phyloP scores from a whole-genome alignment of 352 stramenopile species.

The Saprolegnia diclina region DNA sequence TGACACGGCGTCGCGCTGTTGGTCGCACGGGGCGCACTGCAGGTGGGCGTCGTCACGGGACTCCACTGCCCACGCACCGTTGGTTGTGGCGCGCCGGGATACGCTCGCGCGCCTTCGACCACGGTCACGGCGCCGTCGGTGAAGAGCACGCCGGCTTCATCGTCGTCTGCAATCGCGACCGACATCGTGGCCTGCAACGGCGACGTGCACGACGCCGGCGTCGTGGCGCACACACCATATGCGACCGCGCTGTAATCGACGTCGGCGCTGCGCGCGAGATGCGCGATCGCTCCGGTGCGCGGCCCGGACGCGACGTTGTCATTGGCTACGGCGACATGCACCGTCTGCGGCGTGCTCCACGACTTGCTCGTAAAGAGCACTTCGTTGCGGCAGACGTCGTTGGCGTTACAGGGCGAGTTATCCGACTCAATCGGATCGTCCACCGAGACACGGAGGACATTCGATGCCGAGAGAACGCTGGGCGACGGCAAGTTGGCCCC shows the following conservation, averaged over 20 bases:
- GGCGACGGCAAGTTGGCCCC: constrained; percentile 52
- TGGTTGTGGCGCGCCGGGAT: constrained; percentile 35
- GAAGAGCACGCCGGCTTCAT: constrained; percentile 55
- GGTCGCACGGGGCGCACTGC: neutral
- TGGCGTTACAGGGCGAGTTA: constrained; percentile 34
- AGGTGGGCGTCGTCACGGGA: neutral
- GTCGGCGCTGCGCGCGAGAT: constrained; percentile 44
- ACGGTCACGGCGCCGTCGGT: constrained; percentile 39
- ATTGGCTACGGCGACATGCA: constrained; percentile 41
- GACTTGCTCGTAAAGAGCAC: constrained; percentile 52
- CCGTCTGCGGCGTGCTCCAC: constrained; percentile 37
- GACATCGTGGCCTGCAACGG: constrained; percentile 17
- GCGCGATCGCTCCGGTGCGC: constrained; percentile 42
- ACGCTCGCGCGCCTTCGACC: constrained; percentile 49
- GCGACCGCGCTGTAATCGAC: constrained; percentile 31
- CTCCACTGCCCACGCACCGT: neutral
- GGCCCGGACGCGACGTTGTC: constrained; percentile 51
- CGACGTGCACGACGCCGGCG: constrained; percentile 2
- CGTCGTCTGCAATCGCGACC: constrained; percentile 50
- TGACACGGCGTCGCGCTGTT: constrained; percentile 1
- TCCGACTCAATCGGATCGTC: constrained; percentile 28
- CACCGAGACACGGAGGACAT: constrained; percentile 41
- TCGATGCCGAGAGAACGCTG: constrained; percentile 34
- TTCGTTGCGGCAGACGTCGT: constrained; percentile 47
- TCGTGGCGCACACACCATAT: neutral